phyloP scores from a whole-genome alignment of 345 rosid genomes.

The Euphorbia tirucalli region DNA sequence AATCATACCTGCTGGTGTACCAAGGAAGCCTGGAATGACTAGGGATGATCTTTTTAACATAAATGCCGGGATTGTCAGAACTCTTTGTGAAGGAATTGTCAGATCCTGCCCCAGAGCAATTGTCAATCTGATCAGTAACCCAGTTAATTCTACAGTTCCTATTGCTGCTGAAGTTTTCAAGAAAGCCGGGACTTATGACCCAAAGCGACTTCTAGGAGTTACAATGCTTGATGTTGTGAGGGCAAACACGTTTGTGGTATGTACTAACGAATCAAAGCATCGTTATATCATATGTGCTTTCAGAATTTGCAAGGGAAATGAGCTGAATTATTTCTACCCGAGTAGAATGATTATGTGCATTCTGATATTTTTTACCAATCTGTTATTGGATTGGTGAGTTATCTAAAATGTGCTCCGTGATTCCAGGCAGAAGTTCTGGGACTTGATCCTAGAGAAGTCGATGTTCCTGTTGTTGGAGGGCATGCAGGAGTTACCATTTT shows the following conservation, averaged over 20 bases:
- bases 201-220: conserved; percentile 66
- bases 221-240: conserved; percentile 75
- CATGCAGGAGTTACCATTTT: conserved; percentile 38
- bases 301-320: no score
- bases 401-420: neutral
- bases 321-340: neutral
- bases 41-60: conserved; percentile 70
- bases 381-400: neutral
- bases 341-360: neutral
- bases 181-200: conserved; percentile 68
- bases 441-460: conserved; percentile 31
- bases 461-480: conserved; percentile 36
- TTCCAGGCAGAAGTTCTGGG: conserved; percentile 35
- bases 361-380: neutral
- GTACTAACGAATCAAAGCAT: no score
- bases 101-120: conserved; percentile 60
- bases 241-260: conserved; percentile 56
- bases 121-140: conserved; percentile 73
- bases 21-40: conserved; percentile 81
- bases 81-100: conserved; percentile 52
- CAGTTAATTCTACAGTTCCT: conserved; percentile 78
- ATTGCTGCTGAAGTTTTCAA: conserved; percentile 78
- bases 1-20: conserved; percentile 71
- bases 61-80: conserved; percentile 53
- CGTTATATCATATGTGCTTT: no score